Evolutionary conservation across 2,329 filamentous ascomycete species (phyloP).

Genomic region (Aspergillus transmontanensis): DNA sequence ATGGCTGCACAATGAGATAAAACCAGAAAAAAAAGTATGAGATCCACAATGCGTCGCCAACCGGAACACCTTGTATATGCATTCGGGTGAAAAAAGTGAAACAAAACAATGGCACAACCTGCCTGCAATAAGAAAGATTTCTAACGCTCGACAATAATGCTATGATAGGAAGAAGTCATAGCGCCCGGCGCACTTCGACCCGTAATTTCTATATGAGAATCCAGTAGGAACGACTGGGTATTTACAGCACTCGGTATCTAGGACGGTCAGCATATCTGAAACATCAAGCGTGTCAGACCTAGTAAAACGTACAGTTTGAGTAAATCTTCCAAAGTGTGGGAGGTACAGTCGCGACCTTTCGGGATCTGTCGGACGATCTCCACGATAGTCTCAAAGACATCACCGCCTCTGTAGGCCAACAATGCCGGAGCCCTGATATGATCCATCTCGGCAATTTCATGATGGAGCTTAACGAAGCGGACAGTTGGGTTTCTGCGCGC

Average conservation of each 20-base stretch:
- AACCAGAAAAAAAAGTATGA: constrained; percentile 3
- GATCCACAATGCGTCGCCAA: neutral
- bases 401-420: constrained; percentile 84
- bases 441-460: constrained; percentile 92
- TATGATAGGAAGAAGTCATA: constrained; percentile 1
- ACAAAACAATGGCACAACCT: neutral
- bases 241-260: constrained; percentile 36
- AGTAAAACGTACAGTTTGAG: constrained; percentile 55
- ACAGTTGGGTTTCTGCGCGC: constrained; percentile 70
- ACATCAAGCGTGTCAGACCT: neutral
- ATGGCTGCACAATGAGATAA: constrained; percentile 2
- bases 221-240: neutral
- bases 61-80: constrained; percentile 12
- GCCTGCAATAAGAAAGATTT: neutral
- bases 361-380: constrained; percentile 87
- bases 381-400: constrained; percentile 86
- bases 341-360: constrained; percentile 51
- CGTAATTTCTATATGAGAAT: neutral
- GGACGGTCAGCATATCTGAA: constrained; percentile 9
- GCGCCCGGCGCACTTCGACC: constrained; percentile 9
- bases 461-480: constrained; percentile 89
- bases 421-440: constrained; percentile 83
- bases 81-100: constrained; percentile 1
- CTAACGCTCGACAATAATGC: neutral
- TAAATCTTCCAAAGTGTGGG: constrained; percentile 59